Conservation (phyloP, 345 rosid genomes). For the Corchorus olitorius region DNA sequence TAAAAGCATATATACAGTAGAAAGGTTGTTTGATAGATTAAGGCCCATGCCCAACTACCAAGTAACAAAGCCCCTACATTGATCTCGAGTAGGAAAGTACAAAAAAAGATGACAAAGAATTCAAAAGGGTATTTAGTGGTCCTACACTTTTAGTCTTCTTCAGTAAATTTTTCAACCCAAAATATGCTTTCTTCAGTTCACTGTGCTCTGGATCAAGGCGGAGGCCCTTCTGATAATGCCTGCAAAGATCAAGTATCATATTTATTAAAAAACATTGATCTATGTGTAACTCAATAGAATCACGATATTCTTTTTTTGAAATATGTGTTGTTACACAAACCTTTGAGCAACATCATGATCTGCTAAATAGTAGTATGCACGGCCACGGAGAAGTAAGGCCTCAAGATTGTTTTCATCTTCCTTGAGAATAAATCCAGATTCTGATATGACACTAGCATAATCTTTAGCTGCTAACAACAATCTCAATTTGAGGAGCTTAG, state of each 20-base stretch:
- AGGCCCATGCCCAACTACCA: neutral
- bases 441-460: conserved; percentile 81
- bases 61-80: conserved; percentile 7
- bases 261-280: conserved; percentile 4
- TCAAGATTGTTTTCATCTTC: conserved; percentile 88
- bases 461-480: conserved; percentile 70
- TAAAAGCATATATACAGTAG: neutral
- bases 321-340: conserved; percentile 37
- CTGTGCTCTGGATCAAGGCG: conserved; percentile 97
- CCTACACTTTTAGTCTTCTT: conserved; percentile 96
- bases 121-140: conserved; percentile 9
- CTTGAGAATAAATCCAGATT: conserved; percentile 79
- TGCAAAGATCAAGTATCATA: conserved; percentile 35
- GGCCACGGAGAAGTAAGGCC: conserved; percentile 92
- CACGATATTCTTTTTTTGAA: neutral
- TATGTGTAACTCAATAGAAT: neutral
- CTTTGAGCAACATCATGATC: conserved; percentile 97
- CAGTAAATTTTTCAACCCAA: conserved; percentile 86
- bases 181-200: conserved; percentile 93
- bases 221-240: conserved; percentile 97
- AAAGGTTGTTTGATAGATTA: neutral
- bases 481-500: conserved; percentile 78
- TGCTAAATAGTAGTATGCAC: conserved; percentile 96
- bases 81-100: neutral
- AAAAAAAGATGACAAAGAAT: conserved; percentile 16